phyloP scores from a whole-genome alignment of 2,329 filamentous ascomycete species.

The Colletotrichum lindemuthianum region DNA sequence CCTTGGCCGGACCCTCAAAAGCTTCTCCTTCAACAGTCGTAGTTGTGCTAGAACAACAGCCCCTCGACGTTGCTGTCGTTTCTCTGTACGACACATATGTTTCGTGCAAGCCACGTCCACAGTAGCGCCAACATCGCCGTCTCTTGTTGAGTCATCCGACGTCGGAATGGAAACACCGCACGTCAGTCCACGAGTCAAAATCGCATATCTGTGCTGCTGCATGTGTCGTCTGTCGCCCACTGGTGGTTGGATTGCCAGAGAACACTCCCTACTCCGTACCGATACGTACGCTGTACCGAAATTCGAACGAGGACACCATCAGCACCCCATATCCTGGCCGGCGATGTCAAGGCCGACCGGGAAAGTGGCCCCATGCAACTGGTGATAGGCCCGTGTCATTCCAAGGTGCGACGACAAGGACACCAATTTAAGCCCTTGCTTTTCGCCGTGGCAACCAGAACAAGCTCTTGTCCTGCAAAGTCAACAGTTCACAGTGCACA shows the following conservation, averaged over 20 bases:
- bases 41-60: constrained; percentile 17
- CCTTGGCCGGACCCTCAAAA: no score
- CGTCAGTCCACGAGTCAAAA: constrained; percentile 19
- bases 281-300: no score
- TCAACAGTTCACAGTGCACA: constrained; percentile 22
- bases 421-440: constrained; percentile 23
- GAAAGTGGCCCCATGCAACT: constrained; percentile 20
- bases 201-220: no score
- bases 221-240: background rate
- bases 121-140: constrained; percentile 1
- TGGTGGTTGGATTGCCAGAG: no score
- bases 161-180: no score
- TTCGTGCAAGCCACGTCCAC: constrained; percentile 14
- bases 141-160: constrained; percentile 9
- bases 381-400: constrained; percentile 32
- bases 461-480: constrained; percentile 13
- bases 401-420: constrained; percentile 26
- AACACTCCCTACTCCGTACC: background rate
- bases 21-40: background rate
- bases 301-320: background rate
- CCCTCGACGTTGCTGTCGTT: constrained; percentile 4
- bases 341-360: constrained; percentile 29
- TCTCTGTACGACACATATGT: constrained; percentile 19
- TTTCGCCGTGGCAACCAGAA: constrained; percentile 30
- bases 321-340: constrained; percentile 26